Conservation (phyloP, 352 stramenopile genomes). For the Pythium periplocum region DNA sequence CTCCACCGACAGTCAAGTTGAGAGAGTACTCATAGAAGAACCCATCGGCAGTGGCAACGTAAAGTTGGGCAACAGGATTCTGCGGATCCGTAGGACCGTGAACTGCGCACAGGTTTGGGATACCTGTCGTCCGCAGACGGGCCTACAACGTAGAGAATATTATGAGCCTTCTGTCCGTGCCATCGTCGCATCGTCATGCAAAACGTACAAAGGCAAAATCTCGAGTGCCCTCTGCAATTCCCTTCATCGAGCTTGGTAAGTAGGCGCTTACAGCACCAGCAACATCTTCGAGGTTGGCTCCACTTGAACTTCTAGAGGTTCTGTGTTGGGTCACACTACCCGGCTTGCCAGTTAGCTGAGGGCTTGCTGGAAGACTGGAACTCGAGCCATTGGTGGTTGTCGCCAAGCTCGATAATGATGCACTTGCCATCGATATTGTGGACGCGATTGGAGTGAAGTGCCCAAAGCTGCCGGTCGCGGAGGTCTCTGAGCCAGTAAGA, state of each 20-base stretch:
- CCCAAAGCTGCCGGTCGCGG: slow-evolving; percentile 71
- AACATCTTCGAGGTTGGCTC: slow-evolving; percentile 60
- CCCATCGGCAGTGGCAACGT: slow-evolving; percentile 72
- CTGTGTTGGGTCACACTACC: background rate
- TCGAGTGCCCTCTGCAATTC: slow-evolving; percentile 80
- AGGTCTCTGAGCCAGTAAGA: slow-evolving; percentile 63
- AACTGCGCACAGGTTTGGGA: slow-evolving; percentile 77
- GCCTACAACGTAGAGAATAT: slow-evolving; percentile 31
- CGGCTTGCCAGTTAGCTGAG: slow-evolving; percentile 8
- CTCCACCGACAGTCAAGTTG: slow-evolving; percentile 56
- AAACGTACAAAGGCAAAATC: slow-evolving; percentile 82
- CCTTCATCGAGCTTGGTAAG: slow-evolving; percentile 67
- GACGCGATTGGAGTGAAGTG: slow-evolving; percentile 72
- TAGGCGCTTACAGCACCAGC: slow-evolving; percentile 66
- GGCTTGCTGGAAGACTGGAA: slow-evolving; percentile 3
- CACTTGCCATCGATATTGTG: slow-evolving; percentile 60
- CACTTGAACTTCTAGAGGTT: slow-evolving; percentile 26
- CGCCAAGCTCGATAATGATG: slow-evolving; percentile 13
- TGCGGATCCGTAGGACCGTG: slow-evolving; percentile 55
- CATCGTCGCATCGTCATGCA: background rate
- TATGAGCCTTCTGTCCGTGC: background rate
- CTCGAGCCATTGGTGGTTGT: slow-evolving; percentile 1
- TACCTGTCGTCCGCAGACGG: slow-evolving; percentile 55
- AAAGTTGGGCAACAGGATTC: slow-evolving; percentile 59
- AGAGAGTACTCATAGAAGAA: slow-evolving; percentile 89